Evolutionary conservation across 2,329 filamentous ascomycete species (phyloP).

Genomic region (Emergomyces orientalis): DNA sequence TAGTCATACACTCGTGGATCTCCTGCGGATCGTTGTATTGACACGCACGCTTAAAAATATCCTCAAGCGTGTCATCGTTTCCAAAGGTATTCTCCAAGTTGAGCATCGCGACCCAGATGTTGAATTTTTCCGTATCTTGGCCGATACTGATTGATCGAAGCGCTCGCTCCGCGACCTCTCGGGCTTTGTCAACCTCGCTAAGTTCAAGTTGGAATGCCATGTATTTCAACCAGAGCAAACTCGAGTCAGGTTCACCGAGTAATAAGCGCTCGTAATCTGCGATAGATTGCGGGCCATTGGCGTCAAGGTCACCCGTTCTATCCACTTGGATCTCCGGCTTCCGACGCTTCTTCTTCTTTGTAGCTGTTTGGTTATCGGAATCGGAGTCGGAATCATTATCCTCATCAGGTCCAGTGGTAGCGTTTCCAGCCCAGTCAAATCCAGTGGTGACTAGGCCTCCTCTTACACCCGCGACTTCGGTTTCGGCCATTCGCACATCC

Average conservation of each 20-base stretch:
- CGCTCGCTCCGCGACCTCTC: slow-evolving; percentile 82
- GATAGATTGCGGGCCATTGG: slow-evolving; percentile 75
- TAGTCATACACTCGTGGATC: slow-evolving; percentile 78
- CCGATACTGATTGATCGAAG: slow-evolving; percentile 83
- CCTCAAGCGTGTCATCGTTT: slow-evolving; percentile 69
- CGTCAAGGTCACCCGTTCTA: slow-evolving; percentile 82
- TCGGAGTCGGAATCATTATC: slow-evolving; percentile 37
- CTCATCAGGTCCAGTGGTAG: slow-evolving; percentile 37
- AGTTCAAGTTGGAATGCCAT: slow-evolving; percentile 98
- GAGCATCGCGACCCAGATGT: slow-evolving; percentile 88
- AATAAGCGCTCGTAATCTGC: slow-evolving; percentile 91
- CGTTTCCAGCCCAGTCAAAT: slow-evolving; percentile 78
- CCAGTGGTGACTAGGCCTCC: slow-evolving; percentile 61
- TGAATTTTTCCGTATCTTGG: slow-evolving; percentile 85
- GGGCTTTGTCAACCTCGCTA: slow-evolving; percentile 77
- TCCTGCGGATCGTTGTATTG: slow-evolving; percentile 89
- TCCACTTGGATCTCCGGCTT: slow-evolving; percentile 75
- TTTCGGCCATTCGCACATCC: slow-evolving; percentile 36
- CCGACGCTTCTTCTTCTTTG: slow-evolving; percentile 59
- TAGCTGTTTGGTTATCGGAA: slow-evolving; percentile 39
- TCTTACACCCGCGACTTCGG: slow-evolving; percentile 23
- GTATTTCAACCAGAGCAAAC: slow-evolving; percentile 87
- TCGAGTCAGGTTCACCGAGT: slow-evolving; percentile 87
- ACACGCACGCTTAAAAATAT: slow-evolving; percentile 83
- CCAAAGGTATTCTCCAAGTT: slow-evolving; percentile 92